A percentile compares a stretch with the other conserved stretches of the same genome.
Conservation (phyloP, 148 eudicot species). For the Fagopyrum homotropicum region DNA sequence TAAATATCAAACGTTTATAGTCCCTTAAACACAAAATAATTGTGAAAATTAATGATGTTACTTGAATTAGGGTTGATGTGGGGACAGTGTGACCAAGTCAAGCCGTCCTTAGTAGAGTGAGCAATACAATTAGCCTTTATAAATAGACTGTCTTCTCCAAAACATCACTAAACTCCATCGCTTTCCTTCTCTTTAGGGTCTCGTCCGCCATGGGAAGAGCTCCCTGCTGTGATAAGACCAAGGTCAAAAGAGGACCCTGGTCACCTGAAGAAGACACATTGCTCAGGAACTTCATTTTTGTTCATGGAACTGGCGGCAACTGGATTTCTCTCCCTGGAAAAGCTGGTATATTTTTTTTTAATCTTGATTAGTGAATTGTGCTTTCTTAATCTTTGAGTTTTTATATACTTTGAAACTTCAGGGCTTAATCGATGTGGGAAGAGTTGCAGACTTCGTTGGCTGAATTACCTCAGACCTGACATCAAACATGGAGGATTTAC, state of each 20-base stretch:
- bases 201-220: constrained; percentile 31
- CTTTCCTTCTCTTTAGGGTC: not conserved
- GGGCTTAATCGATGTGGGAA: constrained; percentile 63
- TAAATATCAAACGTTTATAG: too few species aligned
- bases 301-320: constrained; percentile 29
- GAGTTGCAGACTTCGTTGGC: constrained; percentile 62
- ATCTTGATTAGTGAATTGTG: not conserved
- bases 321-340: constrained; percentile 30
- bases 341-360: constrained; percentile 17
- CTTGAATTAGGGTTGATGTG: not conserved
- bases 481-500: constrained; percentile 56
- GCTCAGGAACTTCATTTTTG: constrained; percentile 20
- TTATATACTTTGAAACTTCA: constrained; percentile 2
- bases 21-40: not conserved
- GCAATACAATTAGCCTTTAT: not conserved
- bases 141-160: not conserved
- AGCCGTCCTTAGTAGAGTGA: constrained; percentile 7
- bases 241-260: constrained; percentile 40
- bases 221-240: constrained; percentile 36
- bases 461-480: constrained; percentile 55
- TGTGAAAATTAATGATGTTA: not conserved
- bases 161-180: not conserved
- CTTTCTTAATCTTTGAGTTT: not conserved
- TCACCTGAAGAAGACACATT: constrained; percentile 30
- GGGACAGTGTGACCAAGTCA: not conserved